Percentiles rank a stretch among this genome's conserved stretches.
Evolutionary conservation across 2,329 filamentous ascomycete genomes (phyloP).

Genomic region (Hypomyces perniciosus): DNA sequence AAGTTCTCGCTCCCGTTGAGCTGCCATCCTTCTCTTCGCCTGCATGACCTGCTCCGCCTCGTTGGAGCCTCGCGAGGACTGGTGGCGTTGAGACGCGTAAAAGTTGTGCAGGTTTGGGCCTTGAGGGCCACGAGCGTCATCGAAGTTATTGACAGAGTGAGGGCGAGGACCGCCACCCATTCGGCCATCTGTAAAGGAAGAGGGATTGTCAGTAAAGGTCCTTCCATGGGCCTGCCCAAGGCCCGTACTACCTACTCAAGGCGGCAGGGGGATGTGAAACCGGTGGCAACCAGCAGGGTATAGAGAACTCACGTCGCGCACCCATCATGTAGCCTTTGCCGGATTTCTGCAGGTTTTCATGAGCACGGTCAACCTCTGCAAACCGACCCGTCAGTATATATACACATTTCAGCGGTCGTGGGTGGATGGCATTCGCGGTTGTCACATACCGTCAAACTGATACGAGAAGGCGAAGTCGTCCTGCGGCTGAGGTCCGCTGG

Average conservation of each 20-base stretch:
- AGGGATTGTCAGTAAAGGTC: constrained; percentile 6
- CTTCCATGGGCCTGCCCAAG: constrained; percentile 5
- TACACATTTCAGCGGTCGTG: not conserved
- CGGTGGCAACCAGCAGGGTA: not conserved
- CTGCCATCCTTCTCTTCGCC: constrained; percentile 98
- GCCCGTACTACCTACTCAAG: constrained; percentile 4
- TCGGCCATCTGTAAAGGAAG: constrained; percentile 56
- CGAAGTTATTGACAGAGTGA: constrained; percentile 80
- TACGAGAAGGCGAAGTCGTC: constrained; percentile 79
- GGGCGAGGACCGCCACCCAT: constrained; percentile 63
- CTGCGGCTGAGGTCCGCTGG: constrained; percentile 66
- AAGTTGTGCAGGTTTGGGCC: constrained; percentile 82
- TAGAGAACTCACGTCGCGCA: constrained; percentile 73
- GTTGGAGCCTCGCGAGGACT: constrained; percentile 72
- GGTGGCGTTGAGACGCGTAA: constrained; percentile 89
- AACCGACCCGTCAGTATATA: constrained; percentile 3
- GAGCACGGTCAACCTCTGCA: constrained; percentile 88
- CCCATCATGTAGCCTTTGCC: constrained; percentile 78
- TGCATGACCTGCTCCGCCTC: constrained; percentile 99
- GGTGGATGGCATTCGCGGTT: not conserved
- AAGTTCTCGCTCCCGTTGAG: constrained; percentile 96
- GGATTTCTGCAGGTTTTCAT: constrained; percentile 94
- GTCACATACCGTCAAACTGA: constrained; percentile 78
- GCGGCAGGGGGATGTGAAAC: not conserved
- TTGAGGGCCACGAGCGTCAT: constrained; percentile 61